phyloP scores from a whole-genome alignment of 495 filamentous ascomycete genomes.

The Elaphomyces granulatus region DNA sequence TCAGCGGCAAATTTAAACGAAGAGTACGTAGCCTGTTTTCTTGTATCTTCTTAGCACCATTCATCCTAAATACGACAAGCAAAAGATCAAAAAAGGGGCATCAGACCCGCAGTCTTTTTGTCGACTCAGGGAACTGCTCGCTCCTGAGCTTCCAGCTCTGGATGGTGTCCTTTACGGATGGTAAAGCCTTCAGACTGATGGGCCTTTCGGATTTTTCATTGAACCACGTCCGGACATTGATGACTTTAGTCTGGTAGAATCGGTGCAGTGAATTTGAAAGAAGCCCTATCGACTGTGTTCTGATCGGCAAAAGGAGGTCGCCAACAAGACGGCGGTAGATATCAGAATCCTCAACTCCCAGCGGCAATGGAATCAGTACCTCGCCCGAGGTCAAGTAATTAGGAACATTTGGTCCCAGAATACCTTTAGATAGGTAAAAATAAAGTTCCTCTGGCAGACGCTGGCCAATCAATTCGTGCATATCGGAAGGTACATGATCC shows the following conservation, averaged over 20 bases:
- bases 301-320: constrained; percentile 51
- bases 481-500: constrained; percentile 57
- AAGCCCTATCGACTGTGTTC: constrained; percentile 59
- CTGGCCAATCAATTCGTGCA: constrained; percentile 78
- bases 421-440: constrained; percentile 72
- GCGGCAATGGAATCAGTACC: constrained; percentile 56
- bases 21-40: constrained; percentile 19
- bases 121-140: constrained; percentile 29
- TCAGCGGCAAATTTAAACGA: constrained; percentile 33
- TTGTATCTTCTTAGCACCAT: too few relatives aligned
- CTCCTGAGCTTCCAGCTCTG: constrained; percentile 60
- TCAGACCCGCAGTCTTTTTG: constrained; percentile 27
- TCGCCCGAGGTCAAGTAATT: constrained; percentile 69
- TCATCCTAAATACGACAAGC: neutral
- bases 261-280: constrained; percentile 65
- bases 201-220: constrained; percentile 49
- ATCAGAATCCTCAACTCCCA: constrained; percentile 65
- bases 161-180: constrained; percentile 45
- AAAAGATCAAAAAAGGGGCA: neutral
- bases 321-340: constrained; percentile 71
- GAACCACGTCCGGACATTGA: constrained; percentile 75
- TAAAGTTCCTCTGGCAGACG: constrained; percentile 85
- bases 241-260: constrained; percentile 61
- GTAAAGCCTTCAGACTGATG: constrained; percentile 49
- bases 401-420: constrained; percentile 65